Evolutionary conservation across 108 stramenopile species (phyloP).

Genomic region (Seminavis robusta): DNA sequence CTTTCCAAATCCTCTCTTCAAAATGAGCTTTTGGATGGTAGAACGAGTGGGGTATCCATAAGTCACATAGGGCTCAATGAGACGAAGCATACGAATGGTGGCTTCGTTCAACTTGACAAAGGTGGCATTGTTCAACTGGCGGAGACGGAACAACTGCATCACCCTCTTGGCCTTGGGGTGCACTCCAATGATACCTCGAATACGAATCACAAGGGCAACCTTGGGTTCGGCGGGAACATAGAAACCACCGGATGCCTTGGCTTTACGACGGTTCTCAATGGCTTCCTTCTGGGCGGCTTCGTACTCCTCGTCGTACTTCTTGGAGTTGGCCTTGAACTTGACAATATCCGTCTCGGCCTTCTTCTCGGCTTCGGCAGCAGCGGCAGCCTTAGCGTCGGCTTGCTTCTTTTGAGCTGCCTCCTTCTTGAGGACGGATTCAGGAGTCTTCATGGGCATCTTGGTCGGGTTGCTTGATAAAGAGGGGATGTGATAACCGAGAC

Average conservation of each 20-base stretch:
- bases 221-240: constrained; percentile 97
- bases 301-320: constrained; percentile 96
- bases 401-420: constrained; percentile 93
- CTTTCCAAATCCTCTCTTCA: constrained; percentile 99
- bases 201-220: constrained; percentile 95
- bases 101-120: constrained; percentile 99
- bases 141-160: constrained; percentile 98
- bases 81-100: constrained; percentile 98
- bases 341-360: constrained; percentile 77
- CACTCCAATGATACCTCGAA: constrained; percentile 99
- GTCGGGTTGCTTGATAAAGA: background rate
- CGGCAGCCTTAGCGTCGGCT: constrained; percentile 64
- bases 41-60: constrained; percentile 97
- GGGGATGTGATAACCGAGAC: too few species aligned
- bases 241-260: constrained; percentile 95
- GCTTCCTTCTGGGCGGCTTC: constrained; percentile 75
- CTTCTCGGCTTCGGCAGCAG: constrained; percentile 71
- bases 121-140: constrained; percentile 99
- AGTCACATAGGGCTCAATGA: constrained; percentile 98
- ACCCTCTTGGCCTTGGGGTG: constrained; percentile 99
- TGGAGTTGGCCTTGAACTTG: constrained; percentile 81
- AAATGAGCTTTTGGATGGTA: constrained; percentile 93
- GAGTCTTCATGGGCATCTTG: constrained; percentile 69
- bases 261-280: constrained; percentile 93
- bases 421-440: constrained; percentile 98